A percentile compares a stretch with the other conserved stretches of the same genome.
Conservation (phyloP, 2,329 filamentous ascomycete genomes). For the Colletotrichum scovillei region DNA sequence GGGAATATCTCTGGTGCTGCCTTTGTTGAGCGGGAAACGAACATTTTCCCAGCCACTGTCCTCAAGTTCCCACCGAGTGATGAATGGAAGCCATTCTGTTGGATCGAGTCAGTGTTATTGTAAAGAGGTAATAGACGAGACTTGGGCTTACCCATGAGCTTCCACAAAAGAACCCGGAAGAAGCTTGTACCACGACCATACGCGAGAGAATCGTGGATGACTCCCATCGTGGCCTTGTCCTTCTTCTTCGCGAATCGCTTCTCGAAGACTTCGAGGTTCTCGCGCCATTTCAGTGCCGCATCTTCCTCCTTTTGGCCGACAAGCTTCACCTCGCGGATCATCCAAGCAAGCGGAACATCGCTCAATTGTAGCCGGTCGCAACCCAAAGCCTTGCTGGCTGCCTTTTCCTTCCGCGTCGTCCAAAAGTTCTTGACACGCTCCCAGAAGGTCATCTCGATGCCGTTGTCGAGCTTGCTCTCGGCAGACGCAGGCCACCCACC, state of each 20-base stretch:
- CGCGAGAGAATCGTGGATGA: constrained; percentile 52
- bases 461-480: constrained; percentile 39
- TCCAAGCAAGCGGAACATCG: constrained; percentile 63
- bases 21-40: constrained; percentile 52
- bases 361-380: constrained; percentile 56
- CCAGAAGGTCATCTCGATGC: constrained; percentile 44
- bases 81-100: constrained; percentile 51
- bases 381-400: constrained; percentile 44
- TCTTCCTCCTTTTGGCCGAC: constrained; percentile 45
- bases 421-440: constrained; percentile 50
- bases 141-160: constrained; percentile 52
- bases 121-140: too few relatives aligned
- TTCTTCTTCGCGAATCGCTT: constrained; percentile 38
- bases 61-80: constrained; percentile 54
- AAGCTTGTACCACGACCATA: constrained; percentile 51
- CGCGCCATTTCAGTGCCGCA: constrained; percentile 49
- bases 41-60: constrained; percentile 46
- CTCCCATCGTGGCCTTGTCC: constrained; percentile 44
- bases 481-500: constrained; percentile 59
- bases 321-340: constrained; percentile 60
- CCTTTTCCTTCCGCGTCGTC: constrained; percentile 46
- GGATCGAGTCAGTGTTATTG: not conserved
- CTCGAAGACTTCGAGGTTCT: constrained; percentile 43
- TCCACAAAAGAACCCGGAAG: constrained; percentile 54
- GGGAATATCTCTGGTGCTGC: constrained; percentile 51